A percentile compares a stretch with the other conserved stretches of the same genome.
Conservation (phyloP, 306 rosid species). For the Prunus salicina region DNA sequence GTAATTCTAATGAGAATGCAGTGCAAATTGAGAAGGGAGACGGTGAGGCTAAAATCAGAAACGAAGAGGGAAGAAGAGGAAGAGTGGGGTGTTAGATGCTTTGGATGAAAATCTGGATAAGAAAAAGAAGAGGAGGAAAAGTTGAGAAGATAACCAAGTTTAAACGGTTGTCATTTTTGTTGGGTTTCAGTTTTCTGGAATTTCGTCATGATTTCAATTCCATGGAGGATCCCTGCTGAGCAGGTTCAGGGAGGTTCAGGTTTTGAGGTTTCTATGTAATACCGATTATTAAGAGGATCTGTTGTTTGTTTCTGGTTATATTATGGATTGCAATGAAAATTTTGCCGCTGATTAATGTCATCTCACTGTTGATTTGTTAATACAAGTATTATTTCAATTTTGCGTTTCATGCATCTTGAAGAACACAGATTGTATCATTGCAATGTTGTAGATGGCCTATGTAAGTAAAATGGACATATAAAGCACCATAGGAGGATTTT, state of each 20-base stretch:
- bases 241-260: neutral
- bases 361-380: neutral
- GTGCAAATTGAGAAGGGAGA: neutral
- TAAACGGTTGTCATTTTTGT: neutral
- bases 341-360: neutral
- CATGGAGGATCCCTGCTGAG: neutral
- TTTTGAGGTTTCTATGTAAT: neutral
- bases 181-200: neutral
- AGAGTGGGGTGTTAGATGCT: conserved; percentile 6
- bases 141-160: neutral
- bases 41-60: conserved; percentile 3
- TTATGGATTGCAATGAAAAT: neutral
- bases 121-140: conserved; percentile 26
- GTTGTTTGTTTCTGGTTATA: conserved; percentile 1
- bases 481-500: too few relatives aligned
- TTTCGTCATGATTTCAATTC: conserved; percentile 1
- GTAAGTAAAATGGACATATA: neutral
- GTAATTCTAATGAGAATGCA: neutral
- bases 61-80: conserved; percentile 12
- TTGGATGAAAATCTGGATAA: conserved; percentile 12
- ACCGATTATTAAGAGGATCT: neutral
- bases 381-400: neutral
- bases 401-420: neutral
- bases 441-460: neutral
- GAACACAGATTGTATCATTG: neutral